Base-by-base conservation (phyloP, 805 yeast genomes). In the Suhomyces vadensis region DNA sequence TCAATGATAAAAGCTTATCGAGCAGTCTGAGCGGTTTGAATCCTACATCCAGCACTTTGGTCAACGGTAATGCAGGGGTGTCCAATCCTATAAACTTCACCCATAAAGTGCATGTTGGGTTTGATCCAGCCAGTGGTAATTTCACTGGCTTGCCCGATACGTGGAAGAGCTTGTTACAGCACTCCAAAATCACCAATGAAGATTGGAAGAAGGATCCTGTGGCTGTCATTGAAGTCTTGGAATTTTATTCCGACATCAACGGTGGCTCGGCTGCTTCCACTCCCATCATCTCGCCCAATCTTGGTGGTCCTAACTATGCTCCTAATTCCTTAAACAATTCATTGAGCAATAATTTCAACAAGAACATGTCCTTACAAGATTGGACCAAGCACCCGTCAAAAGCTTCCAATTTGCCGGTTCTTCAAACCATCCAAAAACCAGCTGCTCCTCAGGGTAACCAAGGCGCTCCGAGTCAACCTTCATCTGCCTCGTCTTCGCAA, bases 11-110 rank as follows among this genome's bases (percentile, higher is more conserved):
- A 8, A 23, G 16, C 14, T 6, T 24, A 7, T 9, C 31, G 7
- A 17, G n/a, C n/a, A n/a, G n/a, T n/a, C n/a, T 27, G 5, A 33
- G 20, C 24, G 13, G 37, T 11, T 20, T 5, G 17, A 13, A 35
- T 5, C 22, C 40, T 7, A 22, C 26, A 9, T 36, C 46, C 25
- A 41, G 48, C 11, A 23, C 44, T 5, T 42, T 46, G 11, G 37
- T 44, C 7, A 49, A 43, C 38, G 70, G 65, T 19, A 54, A 70
- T 58, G 67, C 75, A 3, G 73, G 69, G 6, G 97, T 94, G 8
- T 90, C 97, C 2, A 83, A 83, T 31, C 99, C 99, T 6, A 87
- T 92, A 13, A 91, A 92, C 63, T 92, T 92, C 64, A 89, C 96
- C 8, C 99, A 95, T 62, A 87, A 84, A 58, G 97, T 91, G 13